These are phyloP conservation scores for Cylindrotheca fusiformis DNA, from an alignment of 108 stramenopile species.

Conservation along the genomic window DNA sequence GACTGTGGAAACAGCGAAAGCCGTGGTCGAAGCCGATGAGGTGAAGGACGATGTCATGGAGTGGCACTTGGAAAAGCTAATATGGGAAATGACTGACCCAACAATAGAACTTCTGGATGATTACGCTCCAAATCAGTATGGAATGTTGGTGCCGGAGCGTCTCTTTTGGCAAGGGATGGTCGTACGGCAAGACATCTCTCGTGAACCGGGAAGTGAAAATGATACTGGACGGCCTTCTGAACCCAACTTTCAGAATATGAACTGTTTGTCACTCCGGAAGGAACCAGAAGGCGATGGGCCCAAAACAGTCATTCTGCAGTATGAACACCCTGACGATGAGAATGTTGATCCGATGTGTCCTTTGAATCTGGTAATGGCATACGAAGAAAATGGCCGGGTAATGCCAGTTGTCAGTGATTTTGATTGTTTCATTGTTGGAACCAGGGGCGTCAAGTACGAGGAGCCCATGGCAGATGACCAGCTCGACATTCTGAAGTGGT, in stretches of 20 bases:
- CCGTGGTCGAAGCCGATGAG: neutral
- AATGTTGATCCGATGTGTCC: constrained; percentile 40
- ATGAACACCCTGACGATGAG: constrained; percentile 10
- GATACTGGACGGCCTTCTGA: constrained; percentile 44
- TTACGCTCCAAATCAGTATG: constrained; percentile 34
- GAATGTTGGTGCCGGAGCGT: constrained; percentile 43
- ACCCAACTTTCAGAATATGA: constrained; percentile 54
- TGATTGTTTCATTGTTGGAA: constrained; percentile 53
- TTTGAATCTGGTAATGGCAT: constrained; percentile 45
- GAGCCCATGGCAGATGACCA: constrained; percentile 49
- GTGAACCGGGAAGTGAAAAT: constrained; percentile 30
- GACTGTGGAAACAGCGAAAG: neutral
- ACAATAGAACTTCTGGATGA: constrained; percentile 24
- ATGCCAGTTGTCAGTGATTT: constrained; percentile 63
- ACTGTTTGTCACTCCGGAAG: constrained; percentile 35
- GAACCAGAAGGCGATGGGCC: constrained; percentile 4
- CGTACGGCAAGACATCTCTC: constrained; percentile 39
- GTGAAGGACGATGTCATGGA: neutral
- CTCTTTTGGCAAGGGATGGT: constrained; percentile 53
- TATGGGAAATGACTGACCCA: constrained; percentile 29
- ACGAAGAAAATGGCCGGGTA: constrained; percentile 50
- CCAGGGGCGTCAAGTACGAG: constrained; percentile 44
- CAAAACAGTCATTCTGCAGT: constrained; percentile 16
- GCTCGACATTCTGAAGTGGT: constrained; percentile 41
- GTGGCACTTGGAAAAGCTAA: neutral